Evolutionary conservation across 345 rosid genomes (phyloP).

Genomic region (Gossypium mustelinum): DNA sequence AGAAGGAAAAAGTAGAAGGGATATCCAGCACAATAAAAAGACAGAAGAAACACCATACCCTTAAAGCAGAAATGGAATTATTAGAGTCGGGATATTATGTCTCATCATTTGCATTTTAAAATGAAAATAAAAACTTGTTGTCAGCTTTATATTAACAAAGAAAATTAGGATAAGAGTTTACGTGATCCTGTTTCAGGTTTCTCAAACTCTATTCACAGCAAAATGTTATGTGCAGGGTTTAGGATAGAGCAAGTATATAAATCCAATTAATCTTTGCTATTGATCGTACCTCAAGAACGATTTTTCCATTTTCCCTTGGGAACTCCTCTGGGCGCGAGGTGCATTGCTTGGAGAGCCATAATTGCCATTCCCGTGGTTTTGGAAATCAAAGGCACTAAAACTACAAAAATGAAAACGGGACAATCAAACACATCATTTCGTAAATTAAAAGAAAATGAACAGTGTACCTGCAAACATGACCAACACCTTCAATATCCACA

Average conservation of each 20-base stretch:
- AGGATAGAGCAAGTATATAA: not conserved
- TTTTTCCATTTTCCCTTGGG: conserved; percentile 98
- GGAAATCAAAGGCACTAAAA: conserved; percentile 80
- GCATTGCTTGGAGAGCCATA: conserved; percentile 75
- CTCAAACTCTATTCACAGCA: not conserved
- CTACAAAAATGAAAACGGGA: conserved; percentile 39
- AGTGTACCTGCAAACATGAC: conserved; percentile 86
- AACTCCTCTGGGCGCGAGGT: conserved; percentile 59
- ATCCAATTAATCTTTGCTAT: not conserved
- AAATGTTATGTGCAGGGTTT: not conserved
- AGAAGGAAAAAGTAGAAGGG: not conserved
- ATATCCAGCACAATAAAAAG: not conserved
- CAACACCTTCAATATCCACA: conserved; percentile 88
- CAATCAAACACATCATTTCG: conserved; percentile 8
- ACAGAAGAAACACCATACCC: not conserved
- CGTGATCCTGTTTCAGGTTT: not conserved
- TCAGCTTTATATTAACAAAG: not conserved
- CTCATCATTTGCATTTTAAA: not conserved
- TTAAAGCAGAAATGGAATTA: not conserved
- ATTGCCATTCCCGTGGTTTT: conserved; percentile 77
- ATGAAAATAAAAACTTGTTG: not conserved
- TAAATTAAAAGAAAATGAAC: conserved; percentile 4
- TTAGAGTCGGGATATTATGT: not conserved
- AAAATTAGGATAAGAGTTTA: not conserved
- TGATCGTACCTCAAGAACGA: conserved; percentile 80